phyloP scores from a whole-genome alignment of 805 yeast species.

The Priceomyces fermenticarens region DNA sequence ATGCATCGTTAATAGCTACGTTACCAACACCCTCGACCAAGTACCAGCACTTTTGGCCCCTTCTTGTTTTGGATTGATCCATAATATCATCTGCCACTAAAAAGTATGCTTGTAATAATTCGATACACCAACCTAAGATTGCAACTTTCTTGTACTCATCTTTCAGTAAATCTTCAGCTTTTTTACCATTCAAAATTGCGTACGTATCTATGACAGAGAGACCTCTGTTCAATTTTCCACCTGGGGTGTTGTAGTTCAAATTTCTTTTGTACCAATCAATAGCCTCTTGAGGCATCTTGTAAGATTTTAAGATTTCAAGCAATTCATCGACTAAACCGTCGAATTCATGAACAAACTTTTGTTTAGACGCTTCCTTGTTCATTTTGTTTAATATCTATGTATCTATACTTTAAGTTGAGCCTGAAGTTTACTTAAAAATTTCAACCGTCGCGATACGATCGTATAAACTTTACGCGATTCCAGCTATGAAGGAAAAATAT shows the following conservation, averaged over 20 bases:
- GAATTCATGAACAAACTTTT: slow-evolving; percentile 63
- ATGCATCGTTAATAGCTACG: slow-evolving; percentile 95
- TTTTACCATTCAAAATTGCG: slow-evolving; percentile 63
- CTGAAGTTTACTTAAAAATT: background rate
- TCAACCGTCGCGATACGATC: slow-evolving; percentile 1
- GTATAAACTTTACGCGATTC: slow-evolving; percentile 1
- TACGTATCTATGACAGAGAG: slow-evolving; percentile 92
- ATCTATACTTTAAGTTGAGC: background rate
- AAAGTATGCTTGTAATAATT: slow-evolving; percentile 92
- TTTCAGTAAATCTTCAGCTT: slow-evolving; percentile 54
- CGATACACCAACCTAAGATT: slow-evolving; percentile 92
- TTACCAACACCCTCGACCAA: slow-evolving; percentile 74
- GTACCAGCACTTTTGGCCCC: slow-evolving; percentile 99
- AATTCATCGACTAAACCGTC: slow-evolving; percentile 78
- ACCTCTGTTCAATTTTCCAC: slow-evolving; percentile 96
- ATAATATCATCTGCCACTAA: slow-evolving; percentile 98
- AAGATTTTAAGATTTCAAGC: slow-evolving; percentile 53
- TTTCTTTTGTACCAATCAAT: slow-evolving; percentile 76
- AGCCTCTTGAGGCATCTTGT: slow-evolving; percentile 85
- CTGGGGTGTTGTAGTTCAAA: slow-evolving; percentile 85
- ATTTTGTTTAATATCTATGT: slow-evolving; percentile 9
- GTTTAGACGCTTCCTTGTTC: slow-evolving; percentile 41
- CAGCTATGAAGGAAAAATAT: background rate
- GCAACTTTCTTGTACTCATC: slow-evolving; percentile 84
- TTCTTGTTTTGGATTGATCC: slow-evolving; percentile 94